Evolutionary conservation across 305 asterid genomes (phyloP), one percentile per base, ranked within the genome.

Genomic region (Fraxinus sp.): DNA sequence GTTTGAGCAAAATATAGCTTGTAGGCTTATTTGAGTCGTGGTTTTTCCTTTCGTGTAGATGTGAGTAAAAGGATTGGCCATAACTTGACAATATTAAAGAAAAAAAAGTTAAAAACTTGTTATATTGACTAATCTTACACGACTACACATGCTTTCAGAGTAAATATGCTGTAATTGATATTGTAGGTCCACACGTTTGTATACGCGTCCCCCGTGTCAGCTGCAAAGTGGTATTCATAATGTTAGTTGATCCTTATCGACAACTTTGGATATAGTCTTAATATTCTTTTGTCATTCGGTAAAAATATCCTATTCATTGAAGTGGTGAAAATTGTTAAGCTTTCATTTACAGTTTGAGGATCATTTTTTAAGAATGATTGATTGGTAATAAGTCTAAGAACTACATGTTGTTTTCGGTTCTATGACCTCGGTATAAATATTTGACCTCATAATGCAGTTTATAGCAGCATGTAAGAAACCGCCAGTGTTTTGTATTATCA

Each of bases 401-500:
- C 30, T 71, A 41, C 33, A 59, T 26, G 79, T 20, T 7, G 28
- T 59, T 41, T 78, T 37, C 14, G 5, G 24, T 77, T 73, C 13
- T 62, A 36, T 77, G 72, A 84, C 73, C 76, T 74, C 59, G 49
- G 6, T 30, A 55, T 36, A 35, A 75, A 72, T 33, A 55, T 76
- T 81, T 70, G 79, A 55, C 75, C 64, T 87, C 41, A 55, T 71
- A 55, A 57, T 84, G 89, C 93, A 96, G 99, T 93, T 96, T 84
- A 89, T 96, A 80, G 99, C 97, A 68, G 99, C 99, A 22, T 94
- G 99, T 84, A 96, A 96, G 92, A 96, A 94, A 77, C 90, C 97
- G 75, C 99, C 99, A 0, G 98, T 96, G 46, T 94, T 94, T 82
- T 94, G 99, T 84, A 96, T 96, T 9, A 96, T 96, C 90, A 96